Evolutionary conservation across 2,329 filamentous ascomycete species (phyloP), one percentile per base, ranked within the genome.

Genomic region (Sporothrix euskadiensis): DNA sequence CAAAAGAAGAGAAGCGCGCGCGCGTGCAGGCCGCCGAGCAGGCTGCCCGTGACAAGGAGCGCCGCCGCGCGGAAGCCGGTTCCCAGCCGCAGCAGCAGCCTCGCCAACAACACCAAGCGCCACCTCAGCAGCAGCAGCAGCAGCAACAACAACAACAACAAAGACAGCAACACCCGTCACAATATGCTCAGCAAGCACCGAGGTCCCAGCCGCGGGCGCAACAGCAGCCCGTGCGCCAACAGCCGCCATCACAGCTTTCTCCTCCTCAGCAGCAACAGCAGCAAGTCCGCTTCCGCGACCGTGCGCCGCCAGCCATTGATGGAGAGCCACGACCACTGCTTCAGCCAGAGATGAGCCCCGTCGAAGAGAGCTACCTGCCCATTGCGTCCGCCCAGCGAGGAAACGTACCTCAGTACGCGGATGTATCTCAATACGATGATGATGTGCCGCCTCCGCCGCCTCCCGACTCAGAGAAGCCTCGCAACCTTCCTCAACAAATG

Each of bases 1-100:
- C 92, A 81, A 98, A 98, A 81, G 94, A 98, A 83, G 94, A 98
- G 82, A 97, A 97, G 81, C 88, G 95, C 76, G 94, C 94, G 9
- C 88, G 93, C 65, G 89, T 95, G 4, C 88, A 94, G 80, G 92
- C 95, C 78, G 94, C 94, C 6, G 95, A 98, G 81, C 86, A 90
- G 77, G 88, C 88, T 59, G 88, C 91, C 22, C 88, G 90, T 77
- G 90, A 95, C 78, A 86, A 85, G 77, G 85, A 84, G 14, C 85
- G 85, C 52, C 76, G 76, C 6, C 79, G 77, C 56, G 73, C 78
- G 30, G 75, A 75, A n/a, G 71, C 39, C 44, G 52, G 44, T 1
- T 30, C n/a, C 4, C 72, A 68, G 49, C 49, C 57, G 75, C 54
- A 66, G 12, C 69, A 47, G 32, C 59, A 66, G 7, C 69, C 32